A percentile compares a stretch with the other conserved stretches of the same genome.
Conservation (phyloP, 2,329 filamentous ascomycete genomes). For the Penicillium sp. region DNA sequence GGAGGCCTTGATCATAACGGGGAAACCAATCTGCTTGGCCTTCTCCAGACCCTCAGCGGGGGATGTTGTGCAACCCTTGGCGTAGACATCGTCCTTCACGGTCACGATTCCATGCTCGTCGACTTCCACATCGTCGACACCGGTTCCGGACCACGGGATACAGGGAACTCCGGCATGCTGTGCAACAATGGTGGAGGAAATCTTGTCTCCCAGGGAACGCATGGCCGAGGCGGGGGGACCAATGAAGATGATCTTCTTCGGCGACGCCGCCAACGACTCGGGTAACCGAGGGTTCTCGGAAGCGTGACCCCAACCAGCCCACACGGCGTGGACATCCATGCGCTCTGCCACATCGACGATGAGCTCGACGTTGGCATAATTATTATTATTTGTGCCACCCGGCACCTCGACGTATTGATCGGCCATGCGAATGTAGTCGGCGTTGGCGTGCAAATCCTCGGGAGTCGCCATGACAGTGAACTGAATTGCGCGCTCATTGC, state of each 20-base stretch:
- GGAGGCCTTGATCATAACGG: constrained; percentile 99
- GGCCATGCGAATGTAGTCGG: constrained; percentile 99
- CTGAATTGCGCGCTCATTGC: constrained; percentile 96
- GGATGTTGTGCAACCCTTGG: constrained; percentile 85
- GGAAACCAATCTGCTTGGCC: constrained; percentile 91
- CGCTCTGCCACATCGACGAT: constrained; percentile 98
- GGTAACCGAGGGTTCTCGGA: constrained; percentile 98
- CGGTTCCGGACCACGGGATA: constrained; percentile 98
- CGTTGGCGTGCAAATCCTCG: constrained; percentile 95
- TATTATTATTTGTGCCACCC: constrained; percentile 99
- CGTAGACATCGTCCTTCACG: constrained; percentile 80
- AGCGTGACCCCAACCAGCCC: constrained; percentile 98
- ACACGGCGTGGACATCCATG: constrained; percentile 97
- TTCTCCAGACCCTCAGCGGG: constrained; percentile 86
- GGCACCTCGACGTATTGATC: constrained; percentile 99
- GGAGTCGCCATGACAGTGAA: constrained; percentile 99
- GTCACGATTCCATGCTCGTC: constrained; percentile 87
- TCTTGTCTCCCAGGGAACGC: constrained; percentile 99
- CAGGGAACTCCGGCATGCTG: constrained; percentile 95
- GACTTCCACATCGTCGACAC: constrained; percentile 76
- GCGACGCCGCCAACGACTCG: constrained; percentile 91
- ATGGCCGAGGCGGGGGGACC: constrained; percentile 96
- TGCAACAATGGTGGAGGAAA: constrained; percentile 97
- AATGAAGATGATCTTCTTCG: constrained; percentile 99
- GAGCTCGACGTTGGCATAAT: constrained; percentile 98